Evolutionary conservation across 495 filamentous ascomycete genomes (phyloP), one percentile per base, ranked within the genome.

Genomic region (Achaetomiella virescens): DNA sequence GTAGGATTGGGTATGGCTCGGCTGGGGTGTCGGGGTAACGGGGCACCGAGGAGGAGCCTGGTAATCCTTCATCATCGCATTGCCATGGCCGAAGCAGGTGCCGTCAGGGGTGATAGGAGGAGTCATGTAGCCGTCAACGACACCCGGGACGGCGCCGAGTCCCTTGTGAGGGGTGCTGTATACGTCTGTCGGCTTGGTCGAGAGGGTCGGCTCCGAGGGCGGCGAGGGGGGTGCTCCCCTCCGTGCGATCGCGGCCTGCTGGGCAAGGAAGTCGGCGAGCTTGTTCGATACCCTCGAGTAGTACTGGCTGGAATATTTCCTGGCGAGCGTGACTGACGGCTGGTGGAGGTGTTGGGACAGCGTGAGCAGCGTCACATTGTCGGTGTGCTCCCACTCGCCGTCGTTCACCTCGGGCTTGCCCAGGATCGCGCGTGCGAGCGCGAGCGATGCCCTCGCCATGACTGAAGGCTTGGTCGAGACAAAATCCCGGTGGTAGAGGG

Each of bases 71-170:
- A 71, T 72, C 45, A 69, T 67, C 31, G 71, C 71, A 41, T 61
- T 54, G 48, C 66, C 72, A 38, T 71, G 71, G 41, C 75, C 68
- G 54, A 84, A 88, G 48, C 75, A 80, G 51, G 83, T 80, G 20
- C 84, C 85, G 61, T 95, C 90, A n/a, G 93, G 93, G 0, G 95
- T 97, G 66, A 97, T 96, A 3, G 93, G 93, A 18, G 93, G 93
- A 21, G 93, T 97, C 54, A 93, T 82, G 67, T 91, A 92, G 21
- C 92, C 95, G 64, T 90, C 82, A 14, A 84, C 82, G 54, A 87
- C 77, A 52, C 81, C 78, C 27, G 81, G 78, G 29, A 78, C 71
- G 47, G 81, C 76, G 60, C 81, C 76, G 44, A 84, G 77, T 14
- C 80, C 79, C 77, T 98, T 98, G 66, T 92, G 87, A 21, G 93